Evolutionary conservation across 2,329 filamentous ascomycete genomes (phyloP), one percentile per base, ranked within the genome.

Genomic region (Pseudopithomyces maydicus): DNA sequence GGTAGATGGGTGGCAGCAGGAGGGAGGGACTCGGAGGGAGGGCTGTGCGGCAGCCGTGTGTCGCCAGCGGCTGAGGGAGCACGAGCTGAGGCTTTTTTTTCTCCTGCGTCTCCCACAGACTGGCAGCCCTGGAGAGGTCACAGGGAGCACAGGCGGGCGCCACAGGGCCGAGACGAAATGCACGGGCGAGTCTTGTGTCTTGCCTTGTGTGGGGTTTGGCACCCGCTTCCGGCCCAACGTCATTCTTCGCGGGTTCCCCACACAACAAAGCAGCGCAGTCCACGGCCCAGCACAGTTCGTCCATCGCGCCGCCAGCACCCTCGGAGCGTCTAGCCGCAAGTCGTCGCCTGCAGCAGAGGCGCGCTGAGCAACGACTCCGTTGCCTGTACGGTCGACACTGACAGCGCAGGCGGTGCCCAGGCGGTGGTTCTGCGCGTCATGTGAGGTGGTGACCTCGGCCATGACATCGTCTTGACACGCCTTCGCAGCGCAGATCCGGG

Each of bases 381-480:
- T n/a, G n/a, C 47, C 47, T 50, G 33, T 41, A 22, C 49, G 11
- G 33, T 14, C 14, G 38, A 26, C 20, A 32, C 12, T 19, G 33
- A 33, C 42, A 7, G 14, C 35, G 17, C 14, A 38, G 42, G 20
- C 23, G 19, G 19, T 3, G 12, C 23, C 10, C 22, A 36, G 43
- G 23, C 43, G 2, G 36, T 14, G 29, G 35, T 15, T 49, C 38
- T n/a, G 36, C 29, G 29, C 38, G 43, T 53, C 49, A 57, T 53
- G 55, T 53, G 55, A 35, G 42, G 26, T 6, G 33, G 3, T 26
- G 15, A 12, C 44, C 26, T n/a, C 26, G 45, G 23, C 45, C 39
- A 56, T 59, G 57, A 56, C 57, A 56, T 56, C 17, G 49, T 33
- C 26, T 20, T 59, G 57, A 59, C 57, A 35, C 44, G 35, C n/a